These are phyloP conservation scores for Phytophthora kernoviae DNA, from an alignment of 352 stramenopile species.

Conservation along the genomic window DNA sequence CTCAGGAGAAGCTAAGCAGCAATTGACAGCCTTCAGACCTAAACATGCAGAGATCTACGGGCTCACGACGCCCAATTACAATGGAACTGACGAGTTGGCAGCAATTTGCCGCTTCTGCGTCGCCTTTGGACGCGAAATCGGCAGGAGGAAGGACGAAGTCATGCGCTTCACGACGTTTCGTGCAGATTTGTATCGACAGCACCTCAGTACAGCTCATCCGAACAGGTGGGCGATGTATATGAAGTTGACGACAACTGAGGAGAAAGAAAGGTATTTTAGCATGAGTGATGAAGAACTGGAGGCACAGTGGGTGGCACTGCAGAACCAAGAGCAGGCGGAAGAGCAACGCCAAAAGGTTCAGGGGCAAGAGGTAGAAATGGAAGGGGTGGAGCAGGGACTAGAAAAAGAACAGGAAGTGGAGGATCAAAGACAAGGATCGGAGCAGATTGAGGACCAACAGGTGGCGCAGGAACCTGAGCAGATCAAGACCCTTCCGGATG, in stretches of 20 bases:
- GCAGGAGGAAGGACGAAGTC: neutral
- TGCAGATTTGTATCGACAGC: conserved; percentile 2
- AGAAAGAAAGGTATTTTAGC: neutral
- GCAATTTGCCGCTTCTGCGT: neutral
- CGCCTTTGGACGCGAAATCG: neutral
- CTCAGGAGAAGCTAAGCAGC: neutral
- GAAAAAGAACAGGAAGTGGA: neutral
- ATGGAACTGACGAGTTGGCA: neutral
- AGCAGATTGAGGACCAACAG: neutral
- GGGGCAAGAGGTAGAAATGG: neutral
- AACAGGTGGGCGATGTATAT: neutral
- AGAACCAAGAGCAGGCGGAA: neutral
- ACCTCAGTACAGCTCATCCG: neutral
- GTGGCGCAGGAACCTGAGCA: neutral
- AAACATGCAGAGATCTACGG: neutral
- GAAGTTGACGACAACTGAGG: neutral
- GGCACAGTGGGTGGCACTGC: neutral
- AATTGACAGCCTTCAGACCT: neutral
- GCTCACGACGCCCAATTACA: no score
- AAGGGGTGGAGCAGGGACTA: neutral
- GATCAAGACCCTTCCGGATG: neutral
- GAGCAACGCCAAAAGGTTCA: neutral
- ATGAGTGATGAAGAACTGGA: neutral
- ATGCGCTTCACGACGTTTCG: neutral
- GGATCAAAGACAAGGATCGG: neutral